A percentile compares a stretch with the other conserved stretches of the same genome.
These are phyloP conservation scores for Aspergillus egyptiacus DNA, from an alignment of 495 filamentous ascomycete species.

Conservation along the genomic window DNA sequence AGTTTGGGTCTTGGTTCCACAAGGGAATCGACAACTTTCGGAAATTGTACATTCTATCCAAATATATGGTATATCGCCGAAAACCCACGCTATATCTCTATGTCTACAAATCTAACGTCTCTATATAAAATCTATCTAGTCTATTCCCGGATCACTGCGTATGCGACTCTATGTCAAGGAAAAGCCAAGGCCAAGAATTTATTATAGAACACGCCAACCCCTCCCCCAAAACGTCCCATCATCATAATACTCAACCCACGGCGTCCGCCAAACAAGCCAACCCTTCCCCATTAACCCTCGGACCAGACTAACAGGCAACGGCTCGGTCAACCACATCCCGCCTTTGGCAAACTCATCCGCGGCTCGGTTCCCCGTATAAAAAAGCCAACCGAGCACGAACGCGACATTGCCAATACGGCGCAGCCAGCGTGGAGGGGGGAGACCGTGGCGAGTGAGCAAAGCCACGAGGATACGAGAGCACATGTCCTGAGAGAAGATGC, in stretches of 20 bases:
- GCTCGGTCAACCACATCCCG: conserved; percentile 62
- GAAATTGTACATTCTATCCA: background rate
- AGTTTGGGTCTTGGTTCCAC: too few relatives aligned
- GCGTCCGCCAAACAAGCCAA: conserved; percentile 52
- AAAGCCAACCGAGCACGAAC: conserved; percentile 53
- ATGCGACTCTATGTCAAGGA: conserved; percentile 3
- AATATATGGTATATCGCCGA: too few relatives aligned
- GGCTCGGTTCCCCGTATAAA: conserved; percentile 45
- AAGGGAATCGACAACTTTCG: too few relatives aligned
- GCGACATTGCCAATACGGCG: conserved; percentile 45
- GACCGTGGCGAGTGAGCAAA: conserved; percentile 18
- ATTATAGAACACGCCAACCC: conserved; percentile 44
- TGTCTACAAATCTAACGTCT: too few relatives aligned
- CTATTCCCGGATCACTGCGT: background rate
- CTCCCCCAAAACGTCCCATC: conserved; percentile 60
- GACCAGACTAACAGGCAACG: conserved; percentile 57
- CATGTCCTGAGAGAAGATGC: conserved; percentile 45
- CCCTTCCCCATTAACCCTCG: conserved; percentile 50
- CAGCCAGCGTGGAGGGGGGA: conserved; percentile 28
- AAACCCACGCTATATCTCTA: too few relatives aligned
- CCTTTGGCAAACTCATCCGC: conserved; percentile 57
- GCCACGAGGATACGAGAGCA: conserved; percentile 23
- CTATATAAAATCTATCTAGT: background rate
- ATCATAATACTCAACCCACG: conserved; percentile 45
- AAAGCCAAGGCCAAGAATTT: background rate